Percentiles rank a stretch among this genome's conserved stretches.
Evolutionary conservation across 345 rosid species (phyloP).

Genomic region (Gossypium stocksii): DNA sequence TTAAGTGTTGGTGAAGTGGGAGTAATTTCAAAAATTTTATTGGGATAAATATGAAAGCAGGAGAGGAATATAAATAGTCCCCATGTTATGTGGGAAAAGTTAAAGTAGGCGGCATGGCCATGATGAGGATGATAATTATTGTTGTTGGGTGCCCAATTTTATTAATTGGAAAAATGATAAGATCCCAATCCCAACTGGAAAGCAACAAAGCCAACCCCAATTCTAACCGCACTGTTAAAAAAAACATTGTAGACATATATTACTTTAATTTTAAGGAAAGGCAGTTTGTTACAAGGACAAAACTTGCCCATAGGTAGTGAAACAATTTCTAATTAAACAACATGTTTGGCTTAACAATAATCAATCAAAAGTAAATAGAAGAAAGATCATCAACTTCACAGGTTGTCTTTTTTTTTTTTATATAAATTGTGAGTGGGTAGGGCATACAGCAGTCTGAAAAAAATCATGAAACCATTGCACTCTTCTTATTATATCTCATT

Average conservation of each 20-base stretch:
- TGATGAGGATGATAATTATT: conserved; percentile 30
- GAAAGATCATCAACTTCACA: conserved; percentile 19
- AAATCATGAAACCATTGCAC: conserved; percentile 35
- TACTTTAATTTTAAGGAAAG: conserved; percentile 33
- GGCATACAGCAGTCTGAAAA: conserved; percentile 27
- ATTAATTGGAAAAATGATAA: conserved; percentile 5
- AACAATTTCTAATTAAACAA: not conserved
- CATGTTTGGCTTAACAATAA: not conserved
- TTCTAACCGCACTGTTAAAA: conserved; percentile 1
- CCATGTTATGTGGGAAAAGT: conserved; percentile 21
- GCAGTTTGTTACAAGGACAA: conserved; percentile 16
- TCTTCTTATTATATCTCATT: conserved; percentile 16
- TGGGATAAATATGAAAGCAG: not conserved
- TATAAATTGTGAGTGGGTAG: conserved; percentile 9
- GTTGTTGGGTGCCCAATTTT: conserved; percentile 25
- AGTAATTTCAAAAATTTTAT: too few species aligned
- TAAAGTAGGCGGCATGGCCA: conserved; percentile 11
- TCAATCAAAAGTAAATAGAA: conserved; percentile 2
- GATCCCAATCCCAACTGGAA: conserved; percentile 34
- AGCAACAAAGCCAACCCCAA: conserved; percentile 25
- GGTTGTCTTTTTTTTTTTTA: not conserved
- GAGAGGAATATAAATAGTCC: conserved; percentile 12
- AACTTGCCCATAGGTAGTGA: too few species aligned
- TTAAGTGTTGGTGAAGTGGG: too few species aligned
- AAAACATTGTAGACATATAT: not conserved